Evolutionary conservation across 169 alveolate genomes (phyloP).

Genomic region (Cryptosporidium meleagridis): DNA sequence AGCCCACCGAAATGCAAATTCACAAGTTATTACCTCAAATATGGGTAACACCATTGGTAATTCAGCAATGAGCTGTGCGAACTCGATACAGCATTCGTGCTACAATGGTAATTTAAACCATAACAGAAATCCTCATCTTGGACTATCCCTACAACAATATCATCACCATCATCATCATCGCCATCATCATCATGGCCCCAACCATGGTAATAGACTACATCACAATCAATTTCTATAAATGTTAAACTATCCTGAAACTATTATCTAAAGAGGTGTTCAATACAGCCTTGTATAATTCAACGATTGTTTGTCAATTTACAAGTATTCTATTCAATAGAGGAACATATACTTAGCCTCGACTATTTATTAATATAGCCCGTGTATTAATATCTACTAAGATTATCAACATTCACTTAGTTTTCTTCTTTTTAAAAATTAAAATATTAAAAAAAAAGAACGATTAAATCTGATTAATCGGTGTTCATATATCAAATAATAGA

Average conservation of each 20-base stretch:
- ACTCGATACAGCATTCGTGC: slow-evolving; percentile 3
- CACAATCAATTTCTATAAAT: slow-evolving; percentile 16
- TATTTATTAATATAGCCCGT: not conserved
- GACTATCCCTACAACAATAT: not conserved
- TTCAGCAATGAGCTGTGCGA: not conserved
- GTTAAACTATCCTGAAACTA: not conserved
- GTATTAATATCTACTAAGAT: not conserved
- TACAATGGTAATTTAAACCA: not conserved
- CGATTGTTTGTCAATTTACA: not conserved
- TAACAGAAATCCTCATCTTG: not conserved
- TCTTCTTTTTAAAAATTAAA: not conserved
- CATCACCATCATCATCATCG: slow-evolving; percentile 64
- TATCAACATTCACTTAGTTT: not conserved
- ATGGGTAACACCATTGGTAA: not conserved
- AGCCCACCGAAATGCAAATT: slow-evolving; percentile 7
- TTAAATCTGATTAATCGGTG: not conserved
- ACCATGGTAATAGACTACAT: slow-evolving; percentile 15
- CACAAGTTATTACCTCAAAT: not conserved
- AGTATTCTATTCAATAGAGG: not conserved
- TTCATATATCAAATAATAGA: not conserved
- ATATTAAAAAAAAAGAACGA: not conserved
- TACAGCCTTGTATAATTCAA: not conserved
- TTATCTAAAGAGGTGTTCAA: not conserved
- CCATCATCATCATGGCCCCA: slow-evolving; percentile 55
- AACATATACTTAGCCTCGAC: not conserved